Conservation (phyloP, 495 filamentous ascomycete genomes). For the Viridothelium virens region DNA sequence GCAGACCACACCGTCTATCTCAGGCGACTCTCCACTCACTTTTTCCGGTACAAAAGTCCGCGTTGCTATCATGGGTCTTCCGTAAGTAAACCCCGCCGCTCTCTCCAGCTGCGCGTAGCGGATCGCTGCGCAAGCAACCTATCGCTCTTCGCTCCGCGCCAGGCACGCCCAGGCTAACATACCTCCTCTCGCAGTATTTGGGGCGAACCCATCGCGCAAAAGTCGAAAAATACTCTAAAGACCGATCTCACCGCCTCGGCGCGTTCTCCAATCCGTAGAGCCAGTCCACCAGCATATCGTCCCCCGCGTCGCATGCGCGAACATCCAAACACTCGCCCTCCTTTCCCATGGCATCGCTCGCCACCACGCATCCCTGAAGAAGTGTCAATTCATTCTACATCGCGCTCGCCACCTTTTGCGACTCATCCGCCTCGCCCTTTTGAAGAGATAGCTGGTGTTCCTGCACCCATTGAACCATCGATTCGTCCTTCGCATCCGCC, state of each 20-base stretch:
- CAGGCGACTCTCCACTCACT: constrained; percentile 8
- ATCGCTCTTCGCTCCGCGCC: background rate
- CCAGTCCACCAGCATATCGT: constrained; percentile 42
- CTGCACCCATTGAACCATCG: background rate
- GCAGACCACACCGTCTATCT: background rate
- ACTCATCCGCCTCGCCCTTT: background rate
- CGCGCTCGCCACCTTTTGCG: background rate
- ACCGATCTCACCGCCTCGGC: constrained; percentile 50
- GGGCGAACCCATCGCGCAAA: constrained; percentile 50
- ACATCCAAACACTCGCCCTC: background rate
- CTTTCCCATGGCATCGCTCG: background rate
- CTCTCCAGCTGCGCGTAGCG: constrained; percentile 6
- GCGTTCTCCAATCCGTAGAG: constrained; percentile 62
- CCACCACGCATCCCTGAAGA: background rate
- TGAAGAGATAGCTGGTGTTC: background rate
- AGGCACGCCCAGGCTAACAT: constrained; percentile 18
- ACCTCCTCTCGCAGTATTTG: constrained; percentile 44
- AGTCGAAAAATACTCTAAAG: constrained; percentile 50
- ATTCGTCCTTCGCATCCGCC: constrained; percentile 8
- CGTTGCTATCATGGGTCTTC: constrained; percentile 62
- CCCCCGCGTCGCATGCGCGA: constrained; percentile 11
- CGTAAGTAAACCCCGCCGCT: constrained; percentile 48
- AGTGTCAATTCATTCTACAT: background rate
- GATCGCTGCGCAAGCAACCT: background rate
- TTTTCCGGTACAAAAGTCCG: background rate